Evolutionary conservation across 768 basidiomycete genomes (phyloP).

Genomic region (Tulasnella sp.): DNA sequence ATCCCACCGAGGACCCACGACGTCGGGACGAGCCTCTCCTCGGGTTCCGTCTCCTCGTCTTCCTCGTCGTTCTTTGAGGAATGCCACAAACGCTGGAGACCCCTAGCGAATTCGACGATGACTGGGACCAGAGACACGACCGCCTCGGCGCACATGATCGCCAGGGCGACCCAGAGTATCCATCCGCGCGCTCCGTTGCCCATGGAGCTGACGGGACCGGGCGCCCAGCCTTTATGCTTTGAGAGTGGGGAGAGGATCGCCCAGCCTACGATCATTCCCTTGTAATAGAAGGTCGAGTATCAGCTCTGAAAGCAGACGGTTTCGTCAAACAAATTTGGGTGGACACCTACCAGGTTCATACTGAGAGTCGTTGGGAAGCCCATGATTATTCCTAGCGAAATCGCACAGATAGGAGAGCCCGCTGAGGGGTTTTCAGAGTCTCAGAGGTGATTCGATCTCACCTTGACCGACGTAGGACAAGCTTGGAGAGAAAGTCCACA

Average conservation of each 20-base stretch:
- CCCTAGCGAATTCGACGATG: conserved; percentile 37
- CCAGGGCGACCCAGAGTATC: conserved; percentile 94
- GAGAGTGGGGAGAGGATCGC: conserved; percentile 82
- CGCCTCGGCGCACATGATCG: conserved; percentile 91
- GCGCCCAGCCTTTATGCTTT: conserved; percentile 79
- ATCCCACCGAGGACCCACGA: conserved; percentile 69
- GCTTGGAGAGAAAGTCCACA: conserved; percentile 90
- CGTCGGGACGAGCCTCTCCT: conserved; percentile 68
- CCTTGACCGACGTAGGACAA: conserved; percentile 91
- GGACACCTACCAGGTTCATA: conserved; percentile 79
- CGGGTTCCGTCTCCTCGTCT: conserved; percentile 60
- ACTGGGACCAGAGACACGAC: conserved; percentile 78
- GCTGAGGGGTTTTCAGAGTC: too few relatives aligned
- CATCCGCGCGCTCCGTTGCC: conserved; percentile 82
- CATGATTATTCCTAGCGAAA: conserved; percentile 97
- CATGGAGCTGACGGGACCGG: conserved; percentile 83
- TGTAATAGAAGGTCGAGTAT: neutral
- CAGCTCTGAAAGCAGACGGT: neutral
- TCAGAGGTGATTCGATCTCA: too few relatives aligned
- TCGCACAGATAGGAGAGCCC: too few relatives aligned
- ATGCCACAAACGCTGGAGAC: neutral
- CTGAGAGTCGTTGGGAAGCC: conserved; percentile 87
- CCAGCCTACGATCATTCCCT: conserved; percentile 98
- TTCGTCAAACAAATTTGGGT: too few relatives aligned
- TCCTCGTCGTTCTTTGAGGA: conserved; percentile 22